A percentile compares a stretch with the other conserved stretches of the same genome.
These are phyloP conservation scores for Vaccinium macrocarpon DNA, from an alignment of 148 eudicot species.

Conservation along the genomic window DNA sequence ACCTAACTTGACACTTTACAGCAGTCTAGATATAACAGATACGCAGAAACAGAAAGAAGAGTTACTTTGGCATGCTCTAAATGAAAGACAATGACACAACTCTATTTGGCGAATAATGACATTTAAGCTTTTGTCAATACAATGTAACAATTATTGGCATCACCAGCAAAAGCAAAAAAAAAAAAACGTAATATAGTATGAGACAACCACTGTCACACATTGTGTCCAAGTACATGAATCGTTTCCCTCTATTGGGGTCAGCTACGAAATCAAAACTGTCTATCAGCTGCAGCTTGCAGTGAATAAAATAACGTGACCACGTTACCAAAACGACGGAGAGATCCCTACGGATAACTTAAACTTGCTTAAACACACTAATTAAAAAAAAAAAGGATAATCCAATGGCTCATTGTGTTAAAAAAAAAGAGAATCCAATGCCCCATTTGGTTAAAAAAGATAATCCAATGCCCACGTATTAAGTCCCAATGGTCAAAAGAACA, in stretches of 20 bases:
- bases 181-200: neutral
- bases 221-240: neutral
- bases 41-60: too few species aligned
- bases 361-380: neutral
- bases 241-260: neutral
- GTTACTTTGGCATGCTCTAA: neutral
- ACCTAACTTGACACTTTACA: neutral
- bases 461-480: neutral
- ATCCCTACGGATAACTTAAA: neutral
- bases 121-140: neutral
- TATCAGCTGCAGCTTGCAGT: neutral
- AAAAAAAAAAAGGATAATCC: too few species aligned
- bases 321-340: neutral
- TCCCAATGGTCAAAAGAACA: neutral
- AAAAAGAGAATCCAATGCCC: neutral
- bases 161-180: neutral
- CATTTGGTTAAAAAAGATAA: neutral
- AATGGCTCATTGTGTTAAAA: too few species aligned
- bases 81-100: neutral
- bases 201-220: neutral
- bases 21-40: neutral
- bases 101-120: neutral
- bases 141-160: neutral
- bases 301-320: neutral
- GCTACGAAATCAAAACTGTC: neutral